Percentiles rank a stretch among this genome's conserved stretches.
Evolutionary conservation across 2,329 filamentous ascomycete species (phyloP).

Genomic region (Endocalyx cinctus): DNA sequence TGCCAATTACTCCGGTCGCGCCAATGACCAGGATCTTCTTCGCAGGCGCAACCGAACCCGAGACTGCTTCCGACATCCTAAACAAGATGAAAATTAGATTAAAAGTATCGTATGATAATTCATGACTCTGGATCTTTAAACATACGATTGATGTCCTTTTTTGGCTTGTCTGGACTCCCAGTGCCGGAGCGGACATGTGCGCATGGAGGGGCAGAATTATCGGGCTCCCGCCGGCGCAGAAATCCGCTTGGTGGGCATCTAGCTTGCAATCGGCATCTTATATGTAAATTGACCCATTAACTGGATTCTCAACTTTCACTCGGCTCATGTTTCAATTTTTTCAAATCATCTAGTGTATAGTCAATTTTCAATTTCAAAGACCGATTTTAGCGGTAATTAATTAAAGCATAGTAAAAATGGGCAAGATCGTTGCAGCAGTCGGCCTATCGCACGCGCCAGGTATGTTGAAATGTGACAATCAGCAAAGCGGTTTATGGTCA

Average conservation of each 20-base stretch:
- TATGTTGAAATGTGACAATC: no score
- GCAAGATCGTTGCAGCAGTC: not conserved
- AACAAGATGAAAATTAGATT: not conserved
- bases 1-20: not conserved
- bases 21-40: not conserved
- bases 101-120: not conserved
- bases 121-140: not conserved
- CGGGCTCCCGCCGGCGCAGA: no score
- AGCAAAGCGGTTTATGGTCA: no score
- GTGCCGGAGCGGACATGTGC: not conserved
- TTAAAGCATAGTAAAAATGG: not conserved
- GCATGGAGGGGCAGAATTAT: not conserved
- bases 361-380: no score
- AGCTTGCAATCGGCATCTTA: no score
- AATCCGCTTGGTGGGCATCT: no score
- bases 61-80: not conserved
- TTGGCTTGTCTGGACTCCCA: not conserved
- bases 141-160: not conserved
- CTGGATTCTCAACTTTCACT: not conserved
- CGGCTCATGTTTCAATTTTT: no score
- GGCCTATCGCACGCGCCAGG: no score
- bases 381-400: no score
- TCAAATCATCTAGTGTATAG: no score
- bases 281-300: not conserved
- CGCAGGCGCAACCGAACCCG: not conserved